Evolutionary conservation across 495 filamentous ascomycete species (phyloP).

Genomic region (Podospora pseudopauciseta): DNA sequence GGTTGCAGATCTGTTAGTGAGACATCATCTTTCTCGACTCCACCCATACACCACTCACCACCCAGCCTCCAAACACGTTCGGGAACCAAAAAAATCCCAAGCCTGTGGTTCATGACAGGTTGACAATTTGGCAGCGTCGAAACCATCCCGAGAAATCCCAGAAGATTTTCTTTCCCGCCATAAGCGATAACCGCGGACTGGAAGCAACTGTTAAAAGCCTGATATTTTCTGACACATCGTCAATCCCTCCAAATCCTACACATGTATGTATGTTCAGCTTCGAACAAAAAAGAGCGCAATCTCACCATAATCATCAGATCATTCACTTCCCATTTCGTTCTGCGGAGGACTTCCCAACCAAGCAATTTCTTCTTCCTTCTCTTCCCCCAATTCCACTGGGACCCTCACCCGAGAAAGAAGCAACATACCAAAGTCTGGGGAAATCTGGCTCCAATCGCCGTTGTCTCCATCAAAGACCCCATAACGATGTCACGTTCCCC

Average conservation of each 20-base stretch:
- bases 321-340: background rate
- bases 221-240: too few species aligned
- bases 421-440: too few species aligned
- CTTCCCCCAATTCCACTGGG: background rate
- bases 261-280: too few species aligned
- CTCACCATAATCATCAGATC: background rate
- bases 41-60: background rate
- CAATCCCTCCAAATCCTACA: too few species aligned
- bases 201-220: background rate
- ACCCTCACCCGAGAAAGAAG: background rate
- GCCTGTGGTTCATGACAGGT: background rate
- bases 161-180: background rate
- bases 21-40: background rate
- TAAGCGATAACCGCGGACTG: background rate
- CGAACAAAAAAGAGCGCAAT: background rate
- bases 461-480: too few species aligned
- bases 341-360: background rate
- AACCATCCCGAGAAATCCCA: background rate
- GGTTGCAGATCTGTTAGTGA: background rate
- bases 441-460: too few species aligned
- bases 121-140: background rate
- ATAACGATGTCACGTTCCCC: too few species aligned
- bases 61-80: background rate
- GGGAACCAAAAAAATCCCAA: background rate
- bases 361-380: background rate